phyloP scores from a whole-genome alignment of 257 asterid species.

The Echites panduratus region DNA sequence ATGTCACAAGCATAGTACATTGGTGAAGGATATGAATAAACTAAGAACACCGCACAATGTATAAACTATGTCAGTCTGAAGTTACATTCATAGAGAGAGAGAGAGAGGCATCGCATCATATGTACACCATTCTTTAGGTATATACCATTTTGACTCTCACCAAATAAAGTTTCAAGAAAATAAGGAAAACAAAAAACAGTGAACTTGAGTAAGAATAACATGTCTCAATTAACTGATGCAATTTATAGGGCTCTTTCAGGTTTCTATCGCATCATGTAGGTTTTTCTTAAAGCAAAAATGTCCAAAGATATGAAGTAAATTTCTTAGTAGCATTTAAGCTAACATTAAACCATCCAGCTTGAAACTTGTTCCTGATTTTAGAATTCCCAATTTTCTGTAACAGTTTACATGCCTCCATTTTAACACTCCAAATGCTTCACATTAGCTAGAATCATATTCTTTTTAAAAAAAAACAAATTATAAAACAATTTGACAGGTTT shows the following conservation, averaged over 20 bases:
- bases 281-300: background rate
- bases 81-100: background rate
- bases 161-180: background rate
- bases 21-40: background rate
- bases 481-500: too few species aligned
- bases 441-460: background rate
- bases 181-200: too few species aligned
- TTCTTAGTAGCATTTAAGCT: background rate
- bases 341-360: background rate
- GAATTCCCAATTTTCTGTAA: background rate
- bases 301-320: background rate
- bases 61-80: background rate
- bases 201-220: slow-evolving; percentile 6
- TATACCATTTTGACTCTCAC: background rate
- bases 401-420: background rate
- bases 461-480: too few species aligned
- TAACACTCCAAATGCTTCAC: background rate
- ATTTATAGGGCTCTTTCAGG: background rate
- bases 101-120: background rate
- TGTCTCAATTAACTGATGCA: background rate
- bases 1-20: slow-evolving; percentile 1
- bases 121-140: background rate
- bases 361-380: background rate
- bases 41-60: too few species aligned
- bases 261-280: background rate